Evolutionary conservation across 805 yeast species (phyloP), one percentile per base, ranked within the genome.

Genomic region (Isabelozyma rhagii): DNA sequence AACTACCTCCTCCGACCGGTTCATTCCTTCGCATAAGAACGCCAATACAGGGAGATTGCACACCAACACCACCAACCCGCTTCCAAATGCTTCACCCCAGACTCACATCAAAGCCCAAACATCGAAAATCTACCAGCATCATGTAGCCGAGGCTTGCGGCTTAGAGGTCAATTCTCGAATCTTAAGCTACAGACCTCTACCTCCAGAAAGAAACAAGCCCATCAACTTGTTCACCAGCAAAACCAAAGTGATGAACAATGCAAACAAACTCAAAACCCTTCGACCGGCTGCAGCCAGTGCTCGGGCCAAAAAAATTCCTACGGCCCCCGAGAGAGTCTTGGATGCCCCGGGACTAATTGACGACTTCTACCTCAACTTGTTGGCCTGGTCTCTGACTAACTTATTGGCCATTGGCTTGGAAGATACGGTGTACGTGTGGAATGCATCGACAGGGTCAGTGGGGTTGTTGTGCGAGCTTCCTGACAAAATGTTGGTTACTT

Each of bases 311-410:
- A 85, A 84, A 57, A 78, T 94, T 44, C 89, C 96, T 25, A 82
- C 89, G 0, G 88, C 89, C 34, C 98, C 99, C 1, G 97, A 89
- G 55, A 80, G 96, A 54, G 96, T 94, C 1, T 75, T 94, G 40
- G 99, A 94, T 69, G 99, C 98, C 0, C 99, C 99, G 0, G 97
- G 97, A 0, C 78, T 92, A 50, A 79, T 86, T 18, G 97, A 94
- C 67, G 99, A 94, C 70, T 94, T 91, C 66, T 94, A 93, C 65
- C 76, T 91, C 47, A 91, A 91, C 62, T 74, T 93, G 40, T 67
- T 94, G 47, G 83, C 91, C 52, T 94, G 99, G 98, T 91, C 97
- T 7, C 72, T 74, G 55, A 82, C 84, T 29, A 90, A 93, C 65
- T 74, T 85, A 42, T 74, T 94, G 31, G 97, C 97, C 1, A 87